These are phyloP conservation scores for Piloderma croceum DNA, from an alignment of 768 basidiomycete genomes.

Conservation along the genomic window DNA sequence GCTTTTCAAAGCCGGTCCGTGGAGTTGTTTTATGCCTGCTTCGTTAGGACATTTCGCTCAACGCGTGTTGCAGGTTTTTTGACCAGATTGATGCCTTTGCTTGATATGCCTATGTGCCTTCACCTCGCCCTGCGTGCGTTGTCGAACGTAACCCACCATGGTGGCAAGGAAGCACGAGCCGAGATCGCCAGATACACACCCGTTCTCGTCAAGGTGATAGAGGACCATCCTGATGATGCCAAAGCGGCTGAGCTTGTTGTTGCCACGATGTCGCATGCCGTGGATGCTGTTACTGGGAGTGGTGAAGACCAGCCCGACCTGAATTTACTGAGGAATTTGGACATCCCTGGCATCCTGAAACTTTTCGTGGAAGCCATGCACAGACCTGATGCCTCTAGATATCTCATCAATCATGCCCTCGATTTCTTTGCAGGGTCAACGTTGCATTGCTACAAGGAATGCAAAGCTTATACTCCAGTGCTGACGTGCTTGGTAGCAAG, in stretches of 20 bases:
- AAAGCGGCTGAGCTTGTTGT: conserved; percentile 46
- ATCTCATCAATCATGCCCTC: conserved; percentile 48
- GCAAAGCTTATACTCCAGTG: conserved; percentile 37
- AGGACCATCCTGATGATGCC: conserved; percentile 46
- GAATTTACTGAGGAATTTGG: conserved; percentile 33
- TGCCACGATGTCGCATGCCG: conserved; percentile 46
- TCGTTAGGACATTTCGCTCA: conserved; percentile 1
- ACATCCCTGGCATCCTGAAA: conserved; percentile 40
- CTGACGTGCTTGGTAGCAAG: conserved; percentile 51
- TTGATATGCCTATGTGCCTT: conserved; percentile 42
- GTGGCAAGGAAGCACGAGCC: conserved; percentile 42
- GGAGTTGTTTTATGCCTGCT: conserved; percentile 35
- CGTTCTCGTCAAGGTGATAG: conserved; percentile 39
- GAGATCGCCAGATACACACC: conserved; percentile 46
- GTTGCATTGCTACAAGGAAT: conserved; percentile 39
- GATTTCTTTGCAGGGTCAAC: conserved; percentile 41
- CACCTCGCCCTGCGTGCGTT: conserved; percentile 52
- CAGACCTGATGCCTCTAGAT: conserved; percentile 36
- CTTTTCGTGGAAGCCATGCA: conserved; percentile 37
- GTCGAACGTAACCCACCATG: conserved; percentile 57
- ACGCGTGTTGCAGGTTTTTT: conserved; percentile 40
- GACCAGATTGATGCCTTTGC: conserved; percentile 49
- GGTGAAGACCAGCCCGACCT: conserved; percentile 31
- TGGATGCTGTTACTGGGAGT: conserved; percentile 39
- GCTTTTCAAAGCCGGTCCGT: conserved; percentile 47